Evolutionary conservation across 495 filamentous ascomycete species (phyloP).

Genomic region (Hyaloscypha bicolor): DNA sequence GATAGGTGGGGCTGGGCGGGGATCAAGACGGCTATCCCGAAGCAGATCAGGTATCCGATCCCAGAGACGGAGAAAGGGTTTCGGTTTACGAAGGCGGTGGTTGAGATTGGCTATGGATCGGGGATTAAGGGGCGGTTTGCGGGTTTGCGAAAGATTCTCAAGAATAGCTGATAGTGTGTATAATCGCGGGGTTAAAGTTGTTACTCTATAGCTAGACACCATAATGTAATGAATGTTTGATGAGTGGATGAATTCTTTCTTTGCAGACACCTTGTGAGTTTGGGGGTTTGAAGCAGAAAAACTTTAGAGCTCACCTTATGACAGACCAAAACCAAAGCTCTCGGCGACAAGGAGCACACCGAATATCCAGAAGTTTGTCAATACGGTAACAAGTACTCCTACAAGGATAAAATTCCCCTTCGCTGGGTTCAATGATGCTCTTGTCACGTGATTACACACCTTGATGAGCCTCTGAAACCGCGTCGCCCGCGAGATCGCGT

Average conservation of each 20-base stretch:
- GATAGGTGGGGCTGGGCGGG: constrained; percentile 66
- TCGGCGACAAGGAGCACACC: no score
- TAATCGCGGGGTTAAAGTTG: background rate
- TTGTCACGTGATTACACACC: no score
- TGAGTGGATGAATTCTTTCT: background rate
- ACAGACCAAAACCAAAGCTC: background rate
- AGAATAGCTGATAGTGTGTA: constrained; percentile 17
- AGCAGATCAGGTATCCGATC: constrained; percentile 79
- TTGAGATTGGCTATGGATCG: constrained; percentile 55
- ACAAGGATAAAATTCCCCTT: no score
- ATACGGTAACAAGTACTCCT: no score
- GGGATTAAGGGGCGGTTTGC: constrained; percentile 9
- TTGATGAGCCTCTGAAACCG: background rate
- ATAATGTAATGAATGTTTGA: background rate
- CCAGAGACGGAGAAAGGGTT: constrained; percentile 53
- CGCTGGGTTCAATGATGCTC: no score
- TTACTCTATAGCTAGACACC: background rate
- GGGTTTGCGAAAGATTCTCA: constrained; percentile 25
- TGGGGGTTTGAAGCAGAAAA: no score
- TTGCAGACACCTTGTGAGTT: background rate
- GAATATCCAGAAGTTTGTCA: no score
- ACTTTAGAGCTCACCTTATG: background rate
- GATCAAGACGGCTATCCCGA: constrained; percentile 76
- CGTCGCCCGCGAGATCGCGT: background rate
- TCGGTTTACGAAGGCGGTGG: constrained; percentile 56